A percentile compares a stretch with the other conserved stretches of the same genome.
phyloP scores from a whole-genome alignment of 2,329 filamentous ascomycete species.

The Fusarium sp. region DNA sequence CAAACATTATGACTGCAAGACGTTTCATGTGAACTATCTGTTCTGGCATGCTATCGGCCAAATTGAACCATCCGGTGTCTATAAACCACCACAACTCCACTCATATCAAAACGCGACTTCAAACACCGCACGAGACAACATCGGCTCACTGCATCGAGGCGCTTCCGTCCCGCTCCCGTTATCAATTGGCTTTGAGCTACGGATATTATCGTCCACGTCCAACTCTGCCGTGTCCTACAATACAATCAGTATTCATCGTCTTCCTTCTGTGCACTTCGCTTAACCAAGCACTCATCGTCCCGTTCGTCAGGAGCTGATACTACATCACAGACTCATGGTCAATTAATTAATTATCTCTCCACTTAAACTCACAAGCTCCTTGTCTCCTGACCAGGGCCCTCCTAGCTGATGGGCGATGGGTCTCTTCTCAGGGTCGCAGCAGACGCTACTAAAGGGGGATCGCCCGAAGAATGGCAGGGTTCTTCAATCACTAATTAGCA shows the following conservation, averaged over 20 bases:
- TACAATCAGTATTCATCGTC: constrained; percentile 16
- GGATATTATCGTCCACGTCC: constrained; percentile 24
- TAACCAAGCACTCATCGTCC: neutral
- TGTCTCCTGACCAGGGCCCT: constrained; percentile 45
- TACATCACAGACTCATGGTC: constrained; percentile 13
- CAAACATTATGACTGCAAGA: constrained; percentile 12
- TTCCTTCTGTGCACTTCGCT: constrained; percentile 4
- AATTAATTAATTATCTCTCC: constrained; percentile 7
- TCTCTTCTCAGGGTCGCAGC: constrained; percentile 25
- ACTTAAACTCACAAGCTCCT: constrained; percentile 30
- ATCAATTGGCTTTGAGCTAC: constrained; percentile 6
- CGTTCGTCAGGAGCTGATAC: neutral
- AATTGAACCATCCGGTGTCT: neutral
- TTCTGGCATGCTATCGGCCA: neutral
- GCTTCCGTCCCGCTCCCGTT: constrained; percentile 21
- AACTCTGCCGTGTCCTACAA: constrained; percentile 15
- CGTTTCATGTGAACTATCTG: constrained; percentile 10
- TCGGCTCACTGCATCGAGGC: constrained; percentile 35
- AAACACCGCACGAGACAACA: constrained; percentile 20
- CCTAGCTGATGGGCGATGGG: constrained; percentile 21
- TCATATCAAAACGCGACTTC: neutral
- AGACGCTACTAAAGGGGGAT: constrained; percentile 43
- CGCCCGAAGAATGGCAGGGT: constrained; percentile 35
- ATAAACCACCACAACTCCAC: neutral
- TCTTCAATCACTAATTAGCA: constrained; percentile 29